A percentile compares a stretch with the other conserved stretches of the same genome.
Conservation (phyloP, 2,329 filamentous ascomycete species). For the Fusarium floridanum region DNA sequence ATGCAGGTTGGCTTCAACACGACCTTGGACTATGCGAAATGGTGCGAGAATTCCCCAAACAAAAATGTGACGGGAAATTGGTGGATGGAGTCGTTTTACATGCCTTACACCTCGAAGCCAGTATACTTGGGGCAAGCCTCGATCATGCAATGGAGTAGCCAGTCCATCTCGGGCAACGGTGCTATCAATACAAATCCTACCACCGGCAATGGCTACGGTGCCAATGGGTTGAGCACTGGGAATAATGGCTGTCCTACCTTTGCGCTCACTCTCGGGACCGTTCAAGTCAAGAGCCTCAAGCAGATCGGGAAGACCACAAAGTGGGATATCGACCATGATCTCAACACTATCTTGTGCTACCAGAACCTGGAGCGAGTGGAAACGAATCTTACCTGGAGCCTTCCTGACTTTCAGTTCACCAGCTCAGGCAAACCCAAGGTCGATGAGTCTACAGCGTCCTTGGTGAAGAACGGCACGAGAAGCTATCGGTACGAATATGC, state of each 20-base stretch:
- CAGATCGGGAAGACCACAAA: conserved; percentile 11
- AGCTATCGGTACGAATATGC: conserved; percentile 36
- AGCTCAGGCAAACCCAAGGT: conserved; percentile 12
- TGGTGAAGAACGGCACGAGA: conserved; percentile 15
- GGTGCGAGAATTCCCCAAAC: conserved; percentile 32
- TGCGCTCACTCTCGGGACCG: conserved; percentile 29
- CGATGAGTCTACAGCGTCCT: conserved; percentile 23
- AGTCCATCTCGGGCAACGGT: conserved; percentile 34
- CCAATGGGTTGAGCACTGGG: conserved; percentile 20
- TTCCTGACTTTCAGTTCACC: conserved; percentile 36
- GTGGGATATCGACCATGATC: conserved; percentile 36
- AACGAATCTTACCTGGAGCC: conserved; percentile 37
- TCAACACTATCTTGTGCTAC: conserved; percentile 41
- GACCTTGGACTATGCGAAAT: conserved; percentile 30
- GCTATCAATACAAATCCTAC: conserved; percentile 35
- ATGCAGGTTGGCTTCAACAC: conserved; percentile 37
- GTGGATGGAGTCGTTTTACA: conserved; percentile 39
- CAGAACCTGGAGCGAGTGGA: conserved; percentile 41
- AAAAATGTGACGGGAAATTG: conserved; percentile 16
- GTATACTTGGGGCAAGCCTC: conserved; percentile 40
- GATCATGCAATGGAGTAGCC: conserved; percentile 32
- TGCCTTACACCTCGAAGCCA: conserved; percentile 29
- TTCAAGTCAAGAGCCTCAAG: conserved; percentile 7
- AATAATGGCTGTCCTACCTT: conserved; percentile 30
- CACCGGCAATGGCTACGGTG: conserved; percentile 22